These are phyloP conservation scores for Basidiobolus meristosporus DNA, from an alignment of 371 early-diverging fungal genomes.

Conservation along the genomic window DNA sequence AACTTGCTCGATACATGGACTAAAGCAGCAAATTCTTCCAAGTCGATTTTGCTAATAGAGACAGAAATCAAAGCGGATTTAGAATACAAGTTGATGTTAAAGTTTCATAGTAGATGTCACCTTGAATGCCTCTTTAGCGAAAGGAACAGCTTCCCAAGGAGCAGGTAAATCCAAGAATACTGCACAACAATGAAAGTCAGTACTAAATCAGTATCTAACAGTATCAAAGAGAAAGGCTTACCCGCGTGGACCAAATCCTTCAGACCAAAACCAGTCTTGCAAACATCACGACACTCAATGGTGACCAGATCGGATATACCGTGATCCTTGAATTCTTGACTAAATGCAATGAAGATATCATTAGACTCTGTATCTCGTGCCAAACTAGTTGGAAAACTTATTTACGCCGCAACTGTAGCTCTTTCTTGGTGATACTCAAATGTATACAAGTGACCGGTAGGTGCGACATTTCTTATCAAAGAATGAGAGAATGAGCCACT, in stretches of 20 bases:
- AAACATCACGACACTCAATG: constrained; percentile 67
- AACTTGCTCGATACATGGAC: constrained; percentile 94
- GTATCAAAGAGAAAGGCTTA: constrained; percentile 5
- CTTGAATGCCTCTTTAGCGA: constrained; percentile 67
- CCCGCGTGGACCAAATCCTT: constrained; percentile 51
- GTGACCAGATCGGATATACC: constrained; percentile 42
- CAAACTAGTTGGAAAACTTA: neutral
- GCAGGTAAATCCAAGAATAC: constrained; percentile 93
- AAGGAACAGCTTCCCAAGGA: constrained; percentile 83
- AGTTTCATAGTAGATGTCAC: constrained; percentile 3
- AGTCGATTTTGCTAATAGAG: constrained; percentile 25
- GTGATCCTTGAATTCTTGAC: constrained; percentile 63
- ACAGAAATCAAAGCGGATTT: neutral
- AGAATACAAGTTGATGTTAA: neutral
- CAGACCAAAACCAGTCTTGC: constrained; percentile 74
- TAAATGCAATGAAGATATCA: neutral
- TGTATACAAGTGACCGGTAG: constrained; percentile 71
- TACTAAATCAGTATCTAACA: neutral
- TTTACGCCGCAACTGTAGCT: constrained; percentile 27
- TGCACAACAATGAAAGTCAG: constrained; percentile 3
- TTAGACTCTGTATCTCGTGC: neutral
- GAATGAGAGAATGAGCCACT: constrained; percentile 92
- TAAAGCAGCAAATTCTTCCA: constrained; percentile 79
- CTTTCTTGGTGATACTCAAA: constrained; percentile 87
- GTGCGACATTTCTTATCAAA: constrained; percentile 69